Evolutionary conservation across 257 asterid genomes (phyloP), one percentile per base, ranked within the genome.

Genomic region (Gynochthodes officinalis): DNA sequence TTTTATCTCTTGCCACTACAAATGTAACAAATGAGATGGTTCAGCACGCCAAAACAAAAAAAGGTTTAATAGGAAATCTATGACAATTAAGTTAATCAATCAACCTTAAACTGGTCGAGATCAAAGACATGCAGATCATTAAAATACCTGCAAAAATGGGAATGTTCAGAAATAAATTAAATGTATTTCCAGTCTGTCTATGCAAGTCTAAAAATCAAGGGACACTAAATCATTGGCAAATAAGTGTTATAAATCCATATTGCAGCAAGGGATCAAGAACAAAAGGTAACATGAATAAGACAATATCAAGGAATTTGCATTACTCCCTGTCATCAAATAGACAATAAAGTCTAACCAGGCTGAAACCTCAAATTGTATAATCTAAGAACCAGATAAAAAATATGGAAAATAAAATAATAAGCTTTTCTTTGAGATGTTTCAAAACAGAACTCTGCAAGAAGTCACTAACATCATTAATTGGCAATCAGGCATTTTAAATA

Each of bases 1-100:
- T 79, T 95, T 95, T 74, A 95, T 87, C 86, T 95, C 99, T 87
- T 91, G 98, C 98, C 99, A 94, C 99, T 94, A 77, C 71, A 84
- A 73, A 73, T 48, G 40, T 62, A 77, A 73, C 64, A 69, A 70
- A 16, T 67, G 11, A n/a, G 21, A 60, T 49, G 65, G 71, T 27
- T 25, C 12, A 60, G 75, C 48, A 61, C 15, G 7, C 19, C 59
- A 35, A n/a, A 62, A 30, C 9, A 54, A 53, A n/a, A n/a, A n/a
- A n/a, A n/a, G n/a, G n/a, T 44, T 19, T 59, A 37, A 37, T 6
- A 43, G 55, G 30, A 35, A 50, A 50, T n/a, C 32, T 19, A 66
- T 28, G 25, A 68, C 18, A 49, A 28, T 14, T 53, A 33, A 1
- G 35, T 62, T 46, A 60, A 70, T 25, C 42, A 52, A 42, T 60